These are phyloP conservation scores for Vitellaria paradoxa DNA, from an alignment of 179 eudicot genomes.

Conservation along the genomic window DNA sequence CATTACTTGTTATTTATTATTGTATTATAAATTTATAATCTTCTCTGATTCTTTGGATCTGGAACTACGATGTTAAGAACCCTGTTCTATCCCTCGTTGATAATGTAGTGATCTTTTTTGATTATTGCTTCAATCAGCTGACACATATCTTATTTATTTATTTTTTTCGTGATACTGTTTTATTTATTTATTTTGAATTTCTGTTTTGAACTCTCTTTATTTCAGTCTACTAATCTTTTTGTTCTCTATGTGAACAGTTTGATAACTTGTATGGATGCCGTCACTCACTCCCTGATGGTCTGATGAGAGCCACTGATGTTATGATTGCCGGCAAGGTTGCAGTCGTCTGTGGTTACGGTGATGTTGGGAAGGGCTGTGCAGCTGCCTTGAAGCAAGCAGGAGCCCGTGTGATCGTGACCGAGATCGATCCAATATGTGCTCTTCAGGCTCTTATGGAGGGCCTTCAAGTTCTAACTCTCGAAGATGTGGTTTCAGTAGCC, in stretches of 20 bases:
- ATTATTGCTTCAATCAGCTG: too few relatives aligned
- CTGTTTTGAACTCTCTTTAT: too few relatives aligned
- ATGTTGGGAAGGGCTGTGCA: constrained; percentile 81
- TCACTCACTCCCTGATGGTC: constrained; percentile 80
- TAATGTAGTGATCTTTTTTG: too few relatives aligned
- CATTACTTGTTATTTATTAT: background rate
- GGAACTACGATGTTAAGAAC: too few relatives aligned
- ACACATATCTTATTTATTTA: too few relatives aligned
- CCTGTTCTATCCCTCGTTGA: too few relatives aligned
- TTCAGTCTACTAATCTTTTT: background rate
- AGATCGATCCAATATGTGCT: constrained; percentile 75
- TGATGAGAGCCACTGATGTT: constrained; percentile 82
- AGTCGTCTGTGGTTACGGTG: constrained; percentile 70
- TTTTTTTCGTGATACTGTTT: too few relatives aligned
- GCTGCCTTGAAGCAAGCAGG: constrained; percentile 68
- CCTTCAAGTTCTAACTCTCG: constrained; percentile 54
- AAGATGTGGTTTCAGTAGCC: constrained; percentile 51
- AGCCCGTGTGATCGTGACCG: constrained; percentile 72
- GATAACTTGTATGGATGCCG: constrained; percentile 88
- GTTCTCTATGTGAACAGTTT: constrained; percentile 38
- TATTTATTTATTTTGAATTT: too few relatives aligned
- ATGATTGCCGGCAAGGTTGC: constrained; percentile 79
- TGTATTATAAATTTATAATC: background rate
- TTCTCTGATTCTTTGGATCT: background rate
- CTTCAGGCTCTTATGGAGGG: constrained; percentile 77